phyloP scores from a whole-genome alignment of 495 filamentous ascomycete genomes.

The Trichoderma erinaceum region DNA sequence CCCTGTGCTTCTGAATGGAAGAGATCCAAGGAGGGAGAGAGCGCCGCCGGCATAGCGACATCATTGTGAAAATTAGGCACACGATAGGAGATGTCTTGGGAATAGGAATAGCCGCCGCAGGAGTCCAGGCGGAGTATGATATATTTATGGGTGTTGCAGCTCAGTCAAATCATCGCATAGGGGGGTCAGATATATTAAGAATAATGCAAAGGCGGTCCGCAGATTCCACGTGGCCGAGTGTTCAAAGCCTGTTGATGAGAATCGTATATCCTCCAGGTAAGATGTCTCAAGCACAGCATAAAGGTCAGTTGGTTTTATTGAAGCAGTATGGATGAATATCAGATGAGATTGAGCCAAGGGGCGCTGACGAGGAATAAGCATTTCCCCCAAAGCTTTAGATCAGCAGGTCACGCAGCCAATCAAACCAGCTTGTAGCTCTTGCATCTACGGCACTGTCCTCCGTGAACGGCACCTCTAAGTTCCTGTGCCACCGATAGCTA shows the following conservation, averaged over 20 bases:
- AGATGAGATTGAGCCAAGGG: too few relatives aligned
- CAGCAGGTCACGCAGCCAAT: background rate
- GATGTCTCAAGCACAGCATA: background rate
- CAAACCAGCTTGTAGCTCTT: background rate
- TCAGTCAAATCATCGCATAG: background rate
- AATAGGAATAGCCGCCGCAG: background rate
- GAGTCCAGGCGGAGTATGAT: background rate
- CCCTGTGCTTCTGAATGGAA: background rate
- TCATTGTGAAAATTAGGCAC: background rate
- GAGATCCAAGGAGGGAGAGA: background rate
- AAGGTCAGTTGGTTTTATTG: background rate
- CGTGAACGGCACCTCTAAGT: too few relatives aligned
- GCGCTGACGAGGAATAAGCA: background rate
- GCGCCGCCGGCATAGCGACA: background rate
- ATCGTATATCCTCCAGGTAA: background rate
- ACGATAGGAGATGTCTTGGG: background rate
- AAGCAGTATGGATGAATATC: background rate
- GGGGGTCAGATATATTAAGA: background rate
- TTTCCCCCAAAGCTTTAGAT: background rate
- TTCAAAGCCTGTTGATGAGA: background rate
- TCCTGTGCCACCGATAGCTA: too few relatives aligned
- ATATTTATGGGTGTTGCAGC: background rate
- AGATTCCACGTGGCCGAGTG: background rate
- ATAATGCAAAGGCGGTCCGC: background rate
- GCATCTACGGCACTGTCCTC: too few relatives aligned